Evolutionary conservation across 257 asterid species (phyloP).

Genomic region (Scutellaria barbata): DNA sequence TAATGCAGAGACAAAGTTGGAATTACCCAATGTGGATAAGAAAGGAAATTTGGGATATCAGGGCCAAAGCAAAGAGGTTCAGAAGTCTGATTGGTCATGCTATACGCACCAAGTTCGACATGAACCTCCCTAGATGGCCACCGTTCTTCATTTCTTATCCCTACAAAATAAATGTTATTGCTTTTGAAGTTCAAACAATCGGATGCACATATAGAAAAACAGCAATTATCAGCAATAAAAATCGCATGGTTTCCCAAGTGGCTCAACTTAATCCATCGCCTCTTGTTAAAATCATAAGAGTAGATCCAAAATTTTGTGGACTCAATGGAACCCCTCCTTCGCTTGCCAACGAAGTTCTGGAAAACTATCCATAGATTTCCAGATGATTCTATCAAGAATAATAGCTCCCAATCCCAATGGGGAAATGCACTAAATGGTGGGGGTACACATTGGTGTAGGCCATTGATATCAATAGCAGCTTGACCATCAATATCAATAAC

Average conservation of each 20-base stretch:
- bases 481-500: conserved; percentile 24
- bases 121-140: conserved; percentile 16
- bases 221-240: conserved; percentile 40
- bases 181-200: conserved; percentile 34
- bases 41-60: background rate
- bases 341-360: background rate
- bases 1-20: conserved; percentile 32
- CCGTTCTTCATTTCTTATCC: conserved; percentile 3
- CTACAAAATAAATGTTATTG: conserved; percentile 42
- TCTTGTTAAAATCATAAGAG: conserved; percentile 36
- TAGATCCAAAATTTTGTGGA: conserved; percentile 30
- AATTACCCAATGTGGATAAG: conserved; percentile 35
- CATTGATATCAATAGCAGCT: conserved; percentile 3
- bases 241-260: conserved; percentile 42
- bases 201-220: conserved; percentile 24
- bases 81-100: conserved; percentile 24
- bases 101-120: conserved; percentile 28
- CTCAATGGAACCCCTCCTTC: background rate
- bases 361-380: conserved; percentile 40
- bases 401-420: conserved; percentile 27
- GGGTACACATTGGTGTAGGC: background rate
- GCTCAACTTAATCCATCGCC: conserved; percentile 39
- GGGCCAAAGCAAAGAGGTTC: conserved; percentile 12
- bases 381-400: conserved; percentile 41
- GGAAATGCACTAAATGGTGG: background rate